Evolutionary conservation across 495 filamentous ascomycete genomes (phyloP).

Genomic region (Neurospora sp.): DNA sequence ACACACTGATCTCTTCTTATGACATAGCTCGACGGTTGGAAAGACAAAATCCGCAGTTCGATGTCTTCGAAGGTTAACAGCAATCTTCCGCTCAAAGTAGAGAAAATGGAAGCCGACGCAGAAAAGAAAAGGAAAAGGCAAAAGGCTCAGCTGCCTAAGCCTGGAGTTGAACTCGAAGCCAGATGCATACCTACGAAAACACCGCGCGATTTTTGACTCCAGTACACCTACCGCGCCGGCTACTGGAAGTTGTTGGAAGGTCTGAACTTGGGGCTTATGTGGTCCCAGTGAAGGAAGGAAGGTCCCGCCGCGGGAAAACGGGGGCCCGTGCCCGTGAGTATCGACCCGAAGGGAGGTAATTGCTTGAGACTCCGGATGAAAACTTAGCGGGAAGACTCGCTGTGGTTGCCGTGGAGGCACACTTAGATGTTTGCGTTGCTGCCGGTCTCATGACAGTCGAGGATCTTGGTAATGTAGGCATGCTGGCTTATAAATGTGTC

Average conservation of each 20-base stretch:
- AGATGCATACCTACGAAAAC: neutral
- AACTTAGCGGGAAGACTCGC: neutral
- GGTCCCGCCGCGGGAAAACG: neutral
- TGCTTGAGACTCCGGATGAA: neutral
- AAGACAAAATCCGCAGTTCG: neutral
- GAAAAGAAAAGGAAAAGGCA: neutral
- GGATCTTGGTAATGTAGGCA: neutral
- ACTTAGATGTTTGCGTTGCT: neutral
- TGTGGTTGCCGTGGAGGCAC: neutral
- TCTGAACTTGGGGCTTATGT: neutral
- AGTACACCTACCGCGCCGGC: neutral
- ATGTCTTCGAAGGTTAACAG: neutral
- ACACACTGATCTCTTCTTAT: neutral
- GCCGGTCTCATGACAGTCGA: neutral
- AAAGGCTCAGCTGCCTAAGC: neutral
- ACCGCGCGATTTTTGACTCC: neutral
- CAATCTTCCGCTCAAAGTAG: neutral
- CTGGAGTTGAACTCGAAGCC: neutral
- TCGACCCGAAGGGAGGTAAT: neutral
- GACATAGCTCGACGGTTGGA: neutral
- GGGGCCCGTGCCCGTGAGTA: neutral
- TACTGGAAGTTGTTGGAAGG: neutral
- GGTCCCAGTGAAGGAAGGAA: neutral
- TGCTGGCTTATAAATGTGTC: neutral
- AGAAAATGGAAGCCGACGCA: neutral